Evolutionary conservation across 1,139 yeast genomes (phyloP).

Genomic region (Suhomyces terraborum): DNA sequence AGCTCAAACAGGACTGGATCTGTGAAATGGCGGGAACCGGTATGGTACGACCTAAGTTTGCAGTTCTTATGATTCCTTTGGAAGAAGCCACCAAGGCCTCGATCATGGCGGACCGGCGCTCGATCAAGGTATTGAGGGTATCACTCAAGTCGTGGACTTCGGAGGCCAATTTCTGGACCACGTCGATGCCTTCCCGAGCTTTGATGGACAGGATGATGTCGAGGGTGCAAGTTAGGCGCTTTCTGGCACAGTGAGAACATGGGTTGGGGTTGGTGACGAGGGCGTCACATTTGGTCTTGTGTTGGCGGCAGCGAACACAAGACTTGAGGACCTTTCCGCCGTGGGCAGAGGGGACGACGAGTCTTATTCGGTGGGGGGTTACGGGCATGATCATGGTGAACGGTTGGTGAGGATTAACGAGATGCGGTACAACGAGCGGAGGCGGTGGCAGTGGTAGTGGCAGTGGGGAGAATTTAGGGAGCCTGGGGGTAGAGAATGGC

Average conservation of each 20-base stretch:
- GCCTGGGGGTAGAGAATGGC: not conserved
- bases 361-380: conserved; percentile 25
- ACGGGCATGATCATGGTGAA: conserved; percentile 22
- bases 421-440: not conserved
- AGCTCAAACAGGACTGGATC: conserved; percentile 33
- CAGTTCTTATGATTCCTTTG: conserved; percentile 11
- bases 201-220: conserved; percentile 37
- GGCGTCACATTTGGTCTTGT: conserved; percentile 68
- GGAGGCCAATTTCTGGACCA: conserved; percentile 32
- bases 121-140: conserved; percentile 30
- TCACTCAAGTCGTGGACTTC: conserved; percentile 33
- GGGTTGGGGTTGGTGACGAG: conserved; percentile 51
- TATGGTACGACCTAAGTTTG: conserved; percentile 7
- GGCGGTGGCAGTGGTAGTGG: too few species aligned
- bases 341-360: conserved; percentile 23
- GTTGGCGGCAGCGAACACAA: conserved; percentile 64
- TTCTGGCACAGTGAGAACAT: conserved; percentile 58
- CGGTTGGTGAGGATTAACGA: not conserved
- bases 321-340: conserved; percentile 46
- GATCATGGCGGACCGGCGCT: conserved; percentile 30
- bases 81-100: conserved; percentile 26
- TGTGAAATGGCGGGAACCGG: conserved; percentile 21
- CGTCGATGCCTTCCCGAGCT: conserved; percentile 31
- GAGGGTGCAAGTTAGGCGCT: conserved; percentile 52
- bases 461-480: not conserved